Base-by-base conservation (phyloP, 2,329 filamentous ascomycete species). In the Madurella fahalii region DNA sequence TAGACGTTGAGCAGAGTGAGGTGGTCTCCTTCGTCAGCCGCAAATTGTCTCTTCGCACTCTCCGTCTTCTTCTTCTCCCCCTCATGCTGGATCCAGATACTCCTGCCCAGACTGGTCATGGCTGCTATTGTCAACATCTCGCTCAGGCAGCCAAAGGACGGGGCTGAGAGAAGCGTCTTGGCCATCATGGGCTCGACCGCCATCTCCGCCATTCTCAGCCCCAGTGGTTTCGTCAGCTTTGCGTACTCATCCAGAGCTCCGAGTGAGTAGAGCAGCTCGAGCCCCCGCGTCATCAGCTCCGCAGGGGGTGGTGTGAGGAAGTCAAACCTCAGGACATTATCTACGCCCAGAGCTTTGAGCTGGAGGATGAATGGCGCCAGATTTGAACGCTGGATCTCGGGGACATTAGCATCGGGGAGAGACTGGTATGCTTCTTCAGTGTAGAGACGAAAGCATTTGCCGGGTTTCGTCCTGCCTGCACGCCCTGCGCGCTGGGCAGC, bases 161-260 rank as follows among this genome's bases (percentile, higher is more conserved):
- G 74, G 0, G 92, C 88, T 16, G 85, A 83, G 9, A 97, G 82
- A 4, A 96, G 77, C 0, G 88, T 89, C 72, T 93, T 95, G 7
- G 87, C 90, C 81, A 96, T 94, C 90, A 96, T 96, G 0, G 94
- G 94, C 63, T 96, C 90, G 8, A 97, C 83, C 0, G 92, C 88
- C 42, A 99, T 77, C 69, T 97, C 93, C 0, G 94, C 93, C 91
- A 97, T 96, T 42, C 90, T 82, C 57, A 83, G 78, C 1, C 94
- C 94, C n/a, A 96, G 76, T 0, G 94, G 92, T 62, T 83, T 86
- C 2, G 93, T 96, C 30, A 99, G 81, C 67, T 93, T 95, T 13
- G 91, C 91, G 66, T 96, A 93, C 50, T 88, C 84, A 64, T 97
- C 92, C 12, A 99, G 74, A 0, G 91, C 91, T 7, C 91, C 91